phyloP scores from a whole-genome alignment of 306 rosid genomes.

The Pachyrhizus erosus region DNA sequence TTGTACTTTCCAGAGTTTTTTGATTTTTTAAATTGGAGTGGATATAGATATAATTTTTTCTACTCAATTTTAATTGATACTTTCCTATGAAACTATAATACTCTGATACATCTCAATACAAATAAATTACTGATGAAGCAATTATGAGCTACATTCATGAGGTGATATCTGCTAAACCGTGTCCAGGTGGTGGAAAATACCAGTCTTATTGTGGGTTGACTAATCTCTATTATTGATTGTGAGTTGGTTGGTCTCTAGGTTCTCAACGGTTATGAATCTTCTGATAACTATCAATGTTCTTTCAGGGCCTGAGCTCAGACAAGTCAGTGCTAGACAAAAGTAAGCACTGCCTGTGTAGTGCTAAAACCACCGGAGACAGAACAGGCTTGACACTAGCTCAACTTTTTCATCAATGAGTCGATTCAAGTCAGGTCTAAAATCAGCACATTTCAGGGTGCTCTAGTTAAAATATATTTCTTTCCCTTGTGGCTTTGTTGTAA shows the following conservation, averaged over 20 bases:
- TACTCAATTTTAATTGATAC: slow-evolving; percentile 25
- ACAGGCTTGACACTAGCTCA: background rate
- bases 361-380: background rate
- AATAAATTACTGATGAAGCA: slow-evolving; percentile 22
- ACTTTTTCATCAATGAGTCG: background rate
- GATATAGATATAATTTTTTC: slow-evolving; percentile 27
- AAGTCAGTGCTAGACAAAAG: background rate
- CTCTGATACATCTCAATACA: slow-evolving; percentile 1
- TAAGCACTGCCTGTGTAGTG: background rate
- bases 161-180: background rate
- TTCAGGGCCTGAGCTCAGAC: background rate
- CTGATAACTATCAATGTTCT: background rate
- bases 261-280: background rate
- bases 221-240: background rate
- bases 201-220: background rate
- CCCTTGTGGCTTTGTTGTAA: background rate
- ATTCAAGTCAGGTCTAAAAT: background rate
- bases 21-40: background rate
- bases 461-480: background rate
- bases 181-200: background rate
- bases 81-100: slow-evolving; percentile 22
- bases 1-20: background rate
- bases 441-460: background rate
- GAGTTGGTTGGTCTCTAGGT: background rate
- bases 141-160: background rate